Evolutionary conservation across 78 protist species (phyloP).

Genomic region (Pigoraptor vietnamica): DNA sequence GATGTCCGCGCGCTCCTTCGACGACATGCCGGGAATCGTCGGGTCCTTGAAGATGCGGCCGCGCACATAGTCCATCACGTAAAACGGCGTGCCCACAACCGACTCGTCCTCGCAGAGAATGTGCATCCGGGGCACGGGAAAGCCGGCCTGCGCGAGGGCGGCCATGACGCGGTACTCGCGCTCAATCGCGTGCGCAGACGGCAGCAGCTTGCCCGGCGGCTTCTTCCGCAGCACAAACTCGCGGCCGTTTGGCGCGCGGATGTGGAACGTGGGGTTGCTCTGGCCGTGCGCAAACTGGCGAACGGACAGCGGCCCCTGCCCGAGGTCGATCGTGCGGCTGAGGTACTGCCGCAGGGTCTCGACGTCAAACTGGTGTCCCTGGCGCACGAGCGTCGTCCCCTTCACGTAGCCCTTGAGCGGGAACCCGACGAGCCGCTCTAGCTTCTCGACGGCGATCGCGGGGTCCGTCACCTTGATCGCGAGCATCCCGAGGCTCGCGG

Average conservation of each 20-base stretch:
- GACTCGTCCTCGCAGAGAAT: slow-evolving; percentile 25
- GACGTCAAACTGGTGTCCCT: not conserved
- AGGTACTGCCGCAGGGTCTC: not conserved
- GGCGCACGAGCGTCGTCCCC: not conserved
- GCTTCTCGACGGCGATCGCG: not conserved
- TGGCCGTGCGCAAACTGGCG: slow-evolving; percentile 36
- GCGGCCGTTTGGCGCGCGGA: not conserved
- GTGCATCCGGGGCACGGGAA: slow-evolving; percentile 49
- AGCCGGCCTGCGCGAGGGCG: not conserved
- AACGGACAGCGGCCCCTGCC: not conserved
- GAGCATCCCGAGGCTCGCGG: not conserved
- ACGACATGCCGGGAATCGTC: not conserved
- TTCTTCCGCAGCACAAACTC: slow-evolving; percentile 9
- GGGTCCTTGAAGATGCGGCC: slow-evolving; percentile 44
- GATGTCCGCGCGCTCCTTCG: not conserved
- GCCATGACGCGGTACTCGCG: slow-evolving; percentile 33
- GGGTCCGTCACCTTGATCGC: not conserved
- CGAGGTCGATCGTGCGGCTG: not conserved
- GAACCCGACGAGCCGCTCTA: not conserved
- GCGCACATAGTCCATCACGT: slow-evolving; percentile 27
- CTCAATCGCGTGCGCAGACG: slow-evolving; percentile 52
- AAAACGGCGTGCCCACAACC: slow-evolving; percentile 63
- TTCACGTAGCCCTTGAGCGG: not conserved
- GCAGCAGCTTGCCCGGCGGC: slow-evolving; percentile 69
- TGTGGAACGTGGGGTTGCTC: slow-evolving; percentile 63